A percentile compares a stretch with the other conserved stretches of the same genome.
Evolutionary conservation across 305 asterid genomes (phyloP).

Genomic region (Andrographis paniculata): DNA sequence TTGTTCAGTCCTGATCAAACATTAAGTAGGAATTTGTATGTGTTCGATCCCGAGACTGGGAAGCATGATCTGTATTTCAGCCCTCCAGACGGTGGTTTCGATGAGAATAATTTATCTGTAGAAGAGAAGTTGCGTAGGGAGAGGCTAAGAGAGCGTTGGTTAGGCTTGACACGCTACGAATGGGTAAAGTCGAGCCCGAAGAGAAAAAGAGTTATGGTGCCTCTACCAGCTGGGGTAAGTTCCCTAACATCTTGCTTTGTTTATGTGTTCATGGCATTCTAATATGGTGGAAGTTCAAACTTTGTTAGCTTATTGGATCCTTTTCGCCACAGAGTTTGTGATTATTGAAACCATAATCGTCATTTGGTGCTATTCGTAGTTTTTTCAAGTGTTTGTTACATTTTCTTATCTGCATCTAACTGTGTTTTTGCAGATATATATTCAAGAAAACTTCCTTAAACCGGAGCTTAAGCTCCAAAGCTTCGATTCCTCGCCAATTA

Average conservation of each 20-base stretch:
- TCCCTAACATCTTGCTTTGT: conserved; percentile 16
- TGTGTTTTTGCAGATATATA: conserved; percentile 50
- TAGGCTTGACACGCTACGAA: conserved; percentile 89
- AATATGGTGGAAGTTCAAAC: too few species aligned
- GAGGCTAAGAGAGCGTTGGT: conserved; percentile 86
- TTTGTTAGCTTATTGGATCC: too few species aligned
- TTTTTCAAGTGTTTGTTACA: neutral
- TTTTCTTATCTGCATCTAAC: conserved; percentile 20
- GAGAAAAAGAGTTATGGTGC: conserved; percentile 36
- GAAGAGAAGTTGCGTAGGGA: conserved; percentile 92
- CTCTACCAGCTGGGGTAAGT: conserved; percentile 84
- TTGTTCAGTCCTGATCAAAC: conserved; percentile 68
- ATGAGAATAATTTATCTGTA: conserved; percentile 71
- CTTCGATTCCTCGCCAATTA: conserved; percentile 53
- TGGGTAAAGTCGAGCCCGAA: conserved; percentile 71
- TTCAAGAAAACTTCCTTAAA: conserved; percentile 44
- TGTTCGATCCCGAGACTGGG: conserved; percentile 52
- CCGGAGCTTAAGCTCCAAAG: conserved; percentile 63
- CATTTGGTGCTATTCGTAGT: too few species aligned
- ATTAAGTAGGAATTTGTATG: conserved; percentile 54
- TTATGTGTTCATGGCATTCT: conserved; percentile 5
- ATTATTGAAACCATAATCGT: too few species aligned
- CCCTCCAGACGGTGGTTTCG: conserved; percentile 92
- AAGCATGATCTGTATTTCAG: conserved; percentile 61
- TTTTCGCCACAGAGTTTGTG: too few species aligned